Percentiles rank a stretch among this genome's conserved stretches.
These are phyloP conservation scores for Baorangia bicolor DNA, from an alignment of 768 basidiomycete genomes.

Conservation along the genomic window DNA sequence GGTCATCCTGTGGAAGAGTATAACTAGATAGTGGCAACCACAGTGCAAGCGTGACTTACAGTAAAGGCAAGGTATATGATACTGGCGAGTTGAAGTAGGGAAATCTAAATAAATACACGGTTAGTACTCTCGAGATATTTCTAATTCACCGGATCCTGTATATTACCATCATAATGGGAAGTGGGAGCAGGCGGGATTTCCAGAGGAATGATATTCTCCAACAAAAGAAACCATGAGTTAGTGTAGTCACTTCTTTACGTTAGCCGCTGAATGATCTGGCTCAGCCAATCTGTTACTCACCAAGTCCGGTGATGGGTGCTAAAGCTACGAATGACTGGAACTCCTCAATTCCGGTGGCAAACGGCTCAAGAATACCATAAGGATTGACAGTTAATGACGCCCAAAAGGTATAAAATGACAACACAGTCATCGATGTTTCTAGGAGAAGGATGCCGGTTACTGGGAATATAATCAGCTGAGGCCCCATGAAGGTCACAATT, in stretches of 20 bases:
- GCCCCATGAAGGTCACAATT: fast-evolving
- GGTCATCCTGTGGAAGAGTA: neutral
- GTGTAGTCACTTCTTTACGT: conserved; percentile 8
- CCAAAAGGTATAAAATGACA: conserved; percentile 18
- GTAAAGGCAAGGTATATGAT: neutral
- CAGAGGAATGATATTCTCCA: conserved; percentile 21
- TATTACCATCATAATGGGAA: conserved; percentile 19
- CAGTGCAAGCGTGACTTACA: neutral
- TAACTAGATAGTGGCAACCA: neutral
- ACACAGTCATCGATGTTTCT: conserved; percentile 13
- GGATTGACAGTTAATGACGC: neutral
- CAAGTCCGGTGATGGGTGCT: conserved; percentile 12
- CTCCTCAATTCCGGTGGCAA: no score
- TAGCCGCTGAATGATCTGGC: neutral
- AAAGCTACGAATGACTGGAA: neutral
- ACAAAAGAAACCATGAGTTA: conserved; percentile 23
- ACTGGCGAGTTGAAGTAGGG: conserved; percentile 22
- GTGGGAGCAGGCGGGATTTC: neutral
- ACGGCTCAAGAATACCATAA: no score
- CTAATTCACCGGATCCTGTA: neutral
- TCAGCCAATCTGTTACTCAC: conserved; percentile 4
- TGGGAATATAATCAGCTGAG: neutral
- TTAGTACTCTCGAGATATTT: neutral
- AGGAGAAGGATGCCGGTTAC: conserved; percentile 14
- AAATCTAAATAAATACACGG: conserved; percentile 8